Base-by-base conservation (phyloP, 768 basidiomycete genomes). In the Nidularia sp. region DNA sequence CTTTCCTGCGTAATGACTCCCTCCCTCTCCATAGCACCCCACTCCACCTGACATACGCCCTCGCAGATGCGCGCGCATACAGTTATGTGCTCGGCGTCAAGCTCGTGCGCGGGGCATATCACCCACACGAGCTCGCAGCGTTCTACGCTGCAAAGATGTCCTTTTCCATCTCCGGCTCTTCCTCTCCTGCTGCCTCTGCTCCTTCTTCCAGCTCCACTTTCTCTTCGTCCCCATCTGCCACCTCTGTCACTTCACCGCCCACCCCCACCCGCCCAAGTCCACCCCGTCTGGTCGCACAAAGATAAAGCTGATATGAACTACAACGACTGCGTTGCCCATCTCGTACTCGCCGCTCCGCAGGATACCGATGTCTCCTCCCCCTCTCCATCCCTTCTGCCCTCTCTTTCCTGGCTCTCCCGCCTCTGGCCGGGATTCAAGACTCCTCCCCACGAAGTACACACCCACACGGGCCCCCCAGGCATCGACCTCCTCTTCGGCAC, bases 71-170 rank as follows among this genome's bases (percentile, higher is more conserved):
- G 3, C 73, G 79, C 55, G 65, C 64, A 48, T 73, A 85, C 55
- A 75, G 80, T 34, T 96, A 90, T 62, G 75, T 88, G 0, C 77
- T 96, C 0, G 94, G 94, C 8, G 84, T 93, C 51, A 98, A 97
- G 67, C 86, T 98, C 46, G 94, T 97, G 32, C 83, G 94, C 22
- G 94, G 94, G 0, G 94, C 94, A 2, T 98, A 98, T 66, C 91
- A 94, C 61, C 76, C 83, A 0, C 80, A 88, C 52, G 94, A 97
- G 62, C 55, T 79, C 29, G 70, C 76, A 4, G 82, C 82, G 2
- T 76, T 83, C 54, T 56, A 59, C 9, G 57, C 69, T 34, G 56
- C 29, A 25, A 41, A 54, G 8, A 44, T 57, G 6, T 69, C 70
- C 1, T 61, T 70, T 2, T 81, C 82, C 0, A 82, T 85, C 52